Conservation (phyloP, 1,284 basidiomycete genomes). For the Naganishia cerealis region DNA sequence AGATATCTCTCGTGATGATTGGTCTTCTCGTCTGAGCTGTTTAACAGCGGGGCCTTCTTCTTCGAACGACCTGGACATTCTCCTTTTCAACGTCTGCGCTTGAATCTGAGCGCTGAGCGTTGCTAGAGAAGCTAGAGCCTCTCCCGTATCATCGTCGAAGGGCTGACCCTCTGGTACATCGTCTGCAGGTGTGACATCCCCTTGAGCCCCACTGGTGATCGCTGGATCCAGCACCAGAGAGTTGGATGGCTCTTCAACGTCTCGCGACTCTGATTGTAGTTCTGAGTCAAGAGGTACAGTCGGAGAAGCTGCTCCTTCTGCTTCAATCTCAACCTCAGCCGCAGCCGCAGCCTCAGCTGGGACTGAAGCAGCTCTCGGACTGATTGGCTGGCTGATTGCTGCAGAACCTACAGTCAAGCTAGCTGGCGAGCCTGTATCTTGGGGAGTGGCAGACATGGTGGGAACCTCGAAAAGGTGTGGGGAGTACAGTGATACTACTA, state of each 20-base stretch:
- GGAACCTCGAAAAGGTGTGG: background rate
- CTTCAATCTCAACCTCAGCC: background rate
- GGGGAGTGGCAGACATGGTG: slow-evolving; percentile 16
- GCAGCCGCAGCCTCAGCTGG: background rate
- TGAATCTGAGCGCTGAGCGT: slow-evolving; percentile 18
- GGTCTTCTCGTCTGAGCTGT: slow-evolving; percentile 5
- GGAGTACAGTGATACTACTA: background rate
- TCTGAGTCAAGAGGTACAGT: slow-evolving; percentile 9
- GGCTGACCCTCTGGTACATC: background rate
- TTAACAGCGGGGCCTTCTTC: slow-evolving; percentile 12
- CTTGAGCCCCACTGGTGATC: slow-evolving; percentile 11
- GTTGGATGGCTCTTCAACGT: slow-evolving; percentile 6
- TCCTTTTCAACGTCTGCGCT: slow-evolving; percentile 19
- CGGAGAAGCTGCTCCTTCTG: background rate
- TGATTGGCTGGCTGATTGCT: slow-evolving; percentile 2
- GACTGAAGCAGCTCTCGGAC: background rate
- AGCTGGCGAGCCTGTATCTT: slow-evolving; percentile 11
- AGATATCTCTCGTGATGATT: background rate
- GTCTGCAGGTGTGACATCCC: background rate
- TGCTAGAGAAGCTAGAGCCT: slow-evolving; percentile 19
- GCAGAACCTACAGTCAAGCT: slow-evolving; percentile 9
- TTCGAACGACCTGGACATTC: slow-evolving; percentile 21
- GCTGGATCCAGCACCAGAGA: slow-evolving; percentile 25
- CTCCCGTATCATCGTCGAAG: slow-evolving; percentile 6
- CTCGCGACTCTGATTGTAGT: background rate